Conservation (phyloP, 371 early-diverging fungal genomes). For the Syncephalastrum racemosum region DNA sequence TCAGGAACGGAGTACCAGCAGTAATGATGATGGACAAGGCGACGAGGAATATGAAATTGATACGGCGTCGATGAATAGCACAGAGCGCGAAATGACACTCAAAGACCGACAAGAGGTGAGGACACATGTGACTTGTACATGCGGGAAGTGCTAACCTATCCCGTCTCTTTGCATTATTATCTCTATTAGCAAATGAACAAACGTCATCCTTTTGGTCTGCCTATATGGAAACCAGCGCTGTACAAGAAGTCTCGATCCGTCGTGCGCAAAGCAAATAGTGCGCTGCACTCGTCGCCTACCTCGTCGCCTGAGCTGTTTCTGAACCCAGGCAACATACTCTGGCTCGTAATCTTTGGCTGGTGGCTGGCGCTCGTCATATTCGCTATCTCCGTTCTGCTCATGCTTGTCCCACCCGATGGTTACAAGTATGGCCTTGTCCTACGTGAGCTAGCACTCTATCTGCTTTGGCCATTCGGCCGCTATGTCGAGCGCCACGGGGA, state of each 20-base stretch:
- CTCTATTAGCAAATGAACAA: conserved; percentile 68
- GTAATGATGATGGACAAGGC: too few species aligned
- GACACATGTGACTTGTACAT: background rate
- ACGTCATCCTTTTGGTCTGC: conserved; percentile 90
- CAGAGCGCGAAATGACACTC: conserved; percentile 58
- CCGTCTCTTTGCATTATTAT: background rate
- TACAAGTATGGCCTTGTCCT: conserved; percentile 56
- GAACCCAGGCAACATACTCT: conserved; percentile 81
- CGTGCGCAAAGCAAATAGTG: conserved; percentile 72
- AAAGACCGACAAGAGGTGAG: conserved; percentile 69
- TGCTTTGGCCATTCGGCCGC: conserved; percentile 94
- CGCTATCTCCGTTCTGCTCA: conserved; percentile 47
- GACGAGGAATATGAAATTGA: too few species aligned
- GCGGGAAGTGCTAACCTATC: background rate
- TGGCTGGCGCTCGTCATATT: conserved; percentile 73
- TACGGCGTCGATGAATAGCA: conserved; percentile 15
- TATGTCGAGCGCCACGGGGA: conserved; percentile 68
- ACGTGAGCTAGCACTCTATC: conserved; percentile 68
- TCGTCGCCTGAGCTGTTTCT: conserved; percentile 59
- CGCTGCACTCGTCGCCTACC: conserved; percentile 78
- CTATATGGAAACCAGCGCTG: conserved; percentile 96
- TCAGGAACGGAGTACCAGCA: too few species aligned
- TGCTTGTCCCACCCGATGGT: conserved; percentile 53
- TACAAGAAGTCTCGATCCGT: conserved; percentile 93
- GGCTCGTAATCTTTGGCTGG: conserved; percentile 91